phyloP scores from a whole-genome alignment of 2,329 filamentous ascomycete species.

The Didymella arachidicola region DNA sequence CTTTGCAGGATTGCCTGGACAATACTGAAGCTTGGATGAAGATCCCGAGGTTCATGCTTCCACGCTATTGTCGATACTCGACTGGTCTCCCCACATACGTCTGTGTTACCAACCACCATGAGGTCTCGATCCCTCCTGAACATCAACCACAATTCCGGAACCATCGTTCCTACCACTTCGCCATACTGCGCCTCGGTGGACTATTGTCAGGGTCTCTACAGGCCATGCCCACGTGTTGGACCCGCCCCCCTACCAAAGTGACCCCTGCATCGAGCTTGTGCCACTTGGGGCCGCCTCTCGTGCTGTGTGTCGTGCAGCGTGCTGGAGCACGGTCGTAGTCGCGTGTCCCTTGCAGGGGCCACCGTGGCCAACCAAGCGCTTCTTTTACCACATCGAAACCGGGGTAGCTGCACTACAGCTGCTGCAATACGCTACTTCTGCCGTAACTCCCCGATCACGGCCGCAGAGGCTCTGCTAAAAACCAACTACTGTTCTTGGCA shows the following conservation, averaged over 20 bases:
- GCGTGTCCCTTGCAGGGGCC: constrained; percentile 14
- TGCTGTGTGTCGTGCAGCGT: constrained; percentile 22
- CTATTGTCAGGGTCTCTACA: constrained; percentile 12
- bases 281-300: constrained; percentile 14
- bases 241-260: constrained; percentile 10
- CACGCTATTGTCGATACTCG: not conserved
- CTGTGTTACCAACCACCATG: constrained; percentile 11
- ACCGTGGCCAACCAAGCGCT: constrained; percentile 10
- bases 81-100: constrained; percentile 8
- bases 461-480: not conserved
- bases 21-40: not conserved
- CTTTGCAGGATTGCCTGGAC: not conserved
- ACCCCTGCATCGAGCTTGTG: constrained; percentile 15
- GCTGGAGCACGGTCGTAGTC: constrained; percentile 20
- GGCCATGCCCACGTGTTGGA: constrained; percentile 21
- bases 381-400: constrained; percentile 23
- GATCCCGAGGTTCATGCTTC: constrained; percentile 1
- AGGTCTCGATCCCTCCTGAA: constrained; percentile 15
- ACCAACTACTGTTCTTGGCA: constrained; percentile 9
- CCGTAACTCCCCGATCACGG: constrained; percentile 15
- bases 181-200: constrained; percentile 15
- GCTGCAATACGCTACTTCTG: not conserved
- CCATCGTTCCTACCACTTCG: constrained; percentile 13
- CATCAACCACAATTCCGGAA: constrained; percentile 22
- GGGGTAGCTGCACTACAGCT: constrained; percentile 12